These are phyloP conservation scores for Aegilops umbellulata DNA, from an alignment of 176 grass and related monocot genomes.

Conservation along the genomic window DNA sequence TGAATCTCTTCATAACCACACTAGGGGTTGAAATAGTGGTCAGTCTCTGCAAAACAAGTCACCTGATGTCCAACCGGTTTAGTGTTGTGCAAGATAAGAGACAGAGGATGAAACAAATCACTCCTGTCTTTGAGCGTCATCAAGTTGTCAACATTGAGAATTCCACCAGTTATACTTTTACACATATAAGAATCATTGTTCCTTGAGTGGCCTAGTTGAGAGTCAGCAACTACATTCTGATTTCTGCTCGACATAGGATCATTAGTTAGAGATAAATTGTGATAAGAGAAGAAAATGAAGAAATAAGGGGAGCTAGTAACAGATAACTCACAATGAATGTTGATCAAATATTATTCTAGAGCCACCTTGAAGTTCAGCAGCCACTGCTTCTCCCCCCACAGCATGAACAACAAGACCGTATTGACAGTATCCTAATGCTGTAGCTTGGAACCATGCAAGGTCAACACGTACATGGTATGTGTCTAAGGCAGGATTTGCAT, in stretches of 20 bases:
- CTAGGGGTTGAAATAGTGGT: not conserved
- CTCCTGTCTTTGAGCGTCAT: slow-evolving; percentile 54
- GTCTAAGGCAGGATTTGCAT: slow-evolving; percentile 71
- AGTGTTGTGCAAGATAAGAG: slow-evolving; percentile 89
- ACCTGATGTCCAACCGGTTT: slow-evolving; percentile 97
- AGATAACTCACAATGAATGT: slow-evolving; percentile 54
- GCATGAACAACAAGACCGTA: slow-evolving; percentile 81
- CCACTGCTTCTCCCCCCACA: slow-evolving; percentile 26
- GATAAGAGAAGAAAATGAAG: not conserved
- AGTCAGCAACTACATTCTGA: slow-evolving; percentile 35
- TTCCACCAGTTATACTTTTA: slow-evolving; percentile 58
- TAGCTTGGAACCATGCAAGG: slow-evolving; percentile 90
- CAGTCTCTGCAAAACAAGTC: slow-evolving; percentile 9
- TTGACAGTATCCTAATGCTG: slow-evolving; percentile 74
- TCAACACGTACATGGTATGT: slow-evolving; percentile 48
- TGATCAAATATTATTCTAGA: slow-evolving; percentile 43
- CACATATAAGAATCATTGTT: slow-evolving; percentile 35
- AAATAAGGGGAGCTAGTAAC: slow-evolving; percentile 16
- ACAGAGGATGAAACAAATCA: slow-evolving; percentile 66
- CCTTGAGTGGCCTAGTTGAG: slow-evolving; percentile 45
- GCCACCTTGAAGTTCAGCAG: slow-evolving; percentile 42
- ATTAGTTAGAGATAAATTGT: slow-evolving; percentile 1
- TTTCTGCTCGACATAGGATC: slow-evolving; percentile 43
- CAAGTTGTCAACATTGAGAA: slow-evolving; percentile 64
- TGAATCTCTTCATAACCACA: slow-evolving; percentile 12